A percentile compares a stretch with the other conserved stretches of the same genome.
Conservation (phyloP, 177 flowering plant genomes). For the Tripterygium wilfordii region DNA sequence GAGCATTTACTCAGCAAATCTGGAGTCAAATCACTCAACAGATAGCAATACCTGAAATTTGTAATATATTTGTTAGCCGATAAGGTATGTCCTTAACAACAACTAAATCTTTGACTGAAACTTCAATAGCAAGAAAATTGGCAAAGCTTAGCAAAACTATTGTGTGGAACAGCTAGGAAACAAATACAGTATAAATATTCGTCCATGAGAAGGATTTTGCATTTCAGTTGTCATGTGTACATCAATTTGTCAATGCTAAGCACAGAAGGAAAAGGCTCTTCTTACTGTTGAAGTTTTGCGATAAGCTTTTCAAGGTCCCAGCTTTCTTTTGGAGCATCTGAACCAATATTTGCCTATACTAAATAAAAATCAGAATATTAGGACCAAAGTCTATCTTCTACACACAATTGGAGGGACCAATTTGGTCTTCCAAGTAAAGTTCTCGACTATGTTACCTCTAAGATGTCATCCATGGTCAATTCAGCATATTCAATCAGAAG, state of each 20-base stretch:
- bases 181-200: not conserved
- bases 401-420: too few relatives aligned
- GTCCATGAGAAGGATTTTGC: not conserved
- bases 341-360: slow-evolving; percentile 81
- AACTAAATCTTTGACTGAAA: too few relatives aligned
- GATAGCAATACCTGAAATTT: slow-evolving; percentile 77
- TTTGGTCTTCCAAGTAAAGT: too few relatives aligned
- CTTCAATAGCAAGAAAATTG: too few relatives aligned
- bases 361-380: slow-evolving; percentile 1
- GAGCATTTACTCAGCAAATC: slow-evolving; percentile 65
- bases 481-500: slow-evolving; percentile 96
- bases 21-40: slow-evolving; percentile 81
- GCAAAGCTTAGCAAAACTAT: too few relatives aligned
- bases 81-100: too few relatives aligned
- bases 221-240: too few relatives aligned
- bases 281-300: slow-evolving; percentile 90
- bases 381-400: too few relatives aligned
- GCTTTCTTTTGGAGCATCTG: slow-evolving; percentile 79
- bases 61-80: not conserved
- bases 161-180: too few relatives aligned
- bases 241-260: not conserved
- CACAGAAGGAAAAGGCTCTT: slow-evolving; percentile 1
- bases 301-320: slow-evolving; percentile 95
- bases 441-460: slow-evolving; percentile 48
- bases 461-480: slow-evolving; percentile 95